Percentiles rank a stretch among this genome's conserved stretches.
phyloP scores from a whole-genome alignment of 306 rosid genomes.

The Hylodesmum podocarpum region DNA sequence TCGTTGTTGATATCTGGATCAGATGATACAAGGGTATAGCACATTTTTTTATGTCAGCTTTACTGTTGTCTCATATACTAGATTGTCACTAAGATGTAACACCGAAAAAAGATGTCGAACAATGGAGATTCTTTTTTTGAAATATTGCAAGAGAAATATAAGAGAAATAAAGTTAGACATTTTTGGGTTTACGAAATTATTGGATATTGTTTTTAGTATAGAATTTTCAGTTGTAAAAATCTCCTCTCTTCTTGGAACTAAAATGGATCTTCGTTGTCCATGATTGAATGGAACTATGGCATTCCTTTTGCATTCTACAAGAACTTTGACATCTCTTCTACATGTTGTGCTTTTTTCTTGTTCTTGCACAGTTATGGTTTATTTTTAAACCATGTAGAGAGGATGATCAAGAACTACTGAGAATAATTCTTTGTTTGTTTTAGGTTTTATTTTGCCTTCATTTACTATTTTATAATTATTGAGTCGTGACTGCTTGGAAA shows the following conservation, averaged over 20 bases:
- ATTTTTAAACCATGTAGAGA: not conserved
- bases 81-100: not conserved
- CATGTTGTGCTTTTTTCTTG: conserved; percentile 11
- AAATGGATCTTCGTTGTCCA: not conserved
- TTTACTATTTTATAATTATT: not conserved
- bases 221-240: not conserved
- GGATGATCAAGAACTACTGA: not conserved
- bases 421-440: not conserved
- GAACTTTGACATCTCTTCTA: not conserved
- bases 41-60: not conserved
- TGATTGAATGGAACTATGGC: not conserved
- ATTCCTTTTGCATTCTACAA: not conserved
- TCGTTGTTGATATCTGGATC: conserved; percentile 93
- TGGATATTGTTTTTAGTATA: not conserved
- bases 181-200: not conserved
- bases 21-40: conserved; percentile 83
- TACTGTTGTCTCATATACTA: not conserved
- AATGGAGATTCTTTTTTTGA: not conserved
- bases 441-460: not conserved
- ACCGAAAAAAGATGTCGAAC: not conserved
- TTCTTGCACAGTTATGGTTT: not conserved
- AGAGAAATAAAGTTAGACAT: not conserved
- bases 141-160: not conserved
- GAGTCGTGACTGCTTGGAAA: not conserved
- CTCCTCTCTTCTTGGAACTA: not conserved